These are phyloP conservation scores for Mentha longifolia DNA, from an alignment of 257 asterid species.

Conservation along the genomic window DNA sequence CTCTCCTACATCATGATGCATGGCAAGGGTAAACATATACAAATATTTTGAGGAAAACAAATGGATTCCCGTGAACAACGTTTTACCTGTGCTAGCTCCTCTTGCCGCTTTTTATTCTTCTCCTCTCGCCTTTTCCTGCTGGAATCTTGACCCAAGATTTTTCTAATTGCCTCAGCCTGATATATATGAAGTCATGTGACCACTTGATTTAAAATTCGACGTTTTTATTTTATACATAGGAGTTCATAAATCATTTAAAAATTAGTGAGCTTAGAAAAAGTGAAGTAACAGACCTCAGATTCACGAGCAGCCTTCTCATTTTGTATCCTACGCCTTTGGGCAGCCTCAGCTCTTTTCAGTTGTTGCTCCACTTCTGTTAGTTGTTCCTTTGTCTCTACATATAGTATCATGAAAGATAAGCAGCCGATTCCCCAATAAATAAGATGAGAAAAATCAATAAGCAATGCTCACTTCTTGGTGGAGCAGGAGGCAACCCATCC, in stretches of 20 bases:
- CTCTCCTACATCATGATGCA: constrained; percentile 58
- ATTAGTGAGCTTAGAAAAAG: constrained; percentile 6
- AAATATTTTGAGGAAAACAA: background rate
- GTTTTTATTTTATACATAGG: background rate
- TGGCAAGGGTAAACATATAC: constrained; percentile 8
- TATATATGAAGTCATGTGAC: constrained; percentile 5
- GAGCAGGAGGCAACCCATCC: constrained; percentile 73
- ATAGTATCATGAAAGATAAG: constrained; percentile 23
- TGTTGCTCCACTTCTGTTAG: constrained; percentile 80
- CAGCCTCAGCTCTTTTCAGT: constrained; percentile 86
- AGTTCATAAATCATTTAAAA: background rate
- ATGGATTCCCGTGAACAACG: background rate
- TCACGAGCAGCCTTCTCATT: constrained; percentile 85
- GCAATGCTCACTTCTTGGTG: constrained; percentile 68
- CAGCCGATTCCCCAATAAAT: constrained; percentile 24
- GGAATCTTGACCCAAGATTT: constrained; percentile 89
- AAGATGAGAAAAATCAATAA: background rate
- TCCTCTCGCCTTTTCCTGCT: constrained; percentile 82
- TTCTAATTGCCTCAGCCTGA: constrained; percentile 91
- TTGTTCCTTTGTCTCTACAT: constrained; percentile 75
- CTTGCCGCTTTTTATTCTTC: constrained; percentile 63
- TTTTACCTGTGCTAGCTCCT: constrained; percentile 66
- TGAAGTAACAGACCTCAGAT: constrained; percentile 59
- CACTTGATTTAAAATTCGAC: background rate
- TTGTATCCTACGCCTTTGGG: constrained; percentile 77